Base-by-base conservation (phyloP, 1,284 basidiomycete species). In the Ganoderma boninense region DNA sequence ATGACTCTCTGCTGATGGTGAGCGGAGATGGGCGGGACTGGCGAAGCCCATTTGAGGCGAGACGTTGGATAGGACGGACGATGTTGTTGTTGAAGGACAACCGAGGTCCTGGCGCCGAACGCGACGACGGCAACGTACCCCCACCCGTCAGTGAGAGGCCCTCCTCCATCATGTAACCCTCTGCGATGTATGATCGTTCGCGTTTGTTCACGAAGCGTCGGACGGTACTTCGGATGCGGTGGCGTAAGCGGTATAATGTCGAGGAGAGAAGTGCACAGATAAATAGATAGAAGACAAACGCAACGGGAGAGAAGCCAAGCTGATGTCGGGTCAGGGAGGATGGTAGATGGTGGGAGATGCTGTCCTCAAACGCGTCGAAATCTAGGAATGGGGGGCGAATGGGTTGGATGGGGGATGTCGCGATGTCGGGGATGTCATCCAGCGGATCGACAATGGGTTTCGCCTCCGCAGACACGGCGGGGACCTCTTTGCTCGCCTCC, bases 401-500 rank as follows among this genome's bases (percentile, higher is more conserved):
- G 14, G 89, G 88, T 69, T 87, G 82, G 68, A 91, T 83, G 42
- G 87, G 88, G 4, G 87, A 87, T 65, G 86, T 77, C 38, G 82
- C 81, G 54, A 82, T 76, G 71, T 87, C 79, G 11, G 88, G 85
- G 64, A 89, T 84, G 73, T 89, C 88, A 65, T 92, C 90, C 61
- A 93, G 83, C 3, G 92, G 92, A 74, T 94, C 93, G 44, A 85
- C 86, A 26, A 94, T 79, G 10, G 92, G 92, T 61, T 82, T 84
- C 44, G 83, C 82, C 13, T 83, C 77, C 61, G 84, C 83, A 4
- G 82, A 82, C 46, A 82, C 77, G 14, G 89, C 82, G 8, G 88
- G 87, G 2, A 95, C 89, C 77, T 94, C 94, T 74, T 93, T 95
- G 82, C 94, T 96, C 13, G 97, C 97, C 82, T 99, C 97, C 46